Base-by-base conservation (phyloP, 2,329 filamentous ascomycete species). In the Paracoccidioides lutzii region DNA sequence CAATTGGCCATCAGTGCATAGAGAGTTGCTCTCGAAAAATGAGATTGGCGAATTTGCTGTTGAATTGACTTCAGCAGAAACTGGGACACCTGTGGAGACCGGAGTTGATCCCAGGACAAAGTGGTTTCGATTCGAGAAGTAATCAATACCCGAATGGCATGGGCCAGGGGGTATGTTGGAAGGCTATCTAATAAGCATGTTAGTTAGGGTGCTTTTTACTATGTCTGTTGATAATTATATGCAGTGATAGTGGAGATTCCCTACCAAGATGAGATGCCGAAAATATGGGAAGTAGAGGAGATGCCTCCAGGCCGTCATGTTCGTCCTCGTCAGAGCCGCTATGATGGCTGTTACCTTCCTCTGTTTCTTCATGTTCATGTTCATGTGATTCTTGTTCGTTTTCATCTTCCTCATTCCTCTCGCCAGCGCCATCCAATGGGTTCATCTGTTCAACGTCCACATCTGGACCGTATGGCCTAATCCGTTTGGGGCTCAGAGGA, bases 21-120 rank as follows among this genome's bases (percentile, higher is more conserved):
- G 41, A 96, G 71, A 0, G 90, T 93, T 8, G 88, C 90, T 50
- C 87, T 81, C 35, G 86, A 90, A 69, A 95, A 91, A 71, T 95
- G 88, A 53, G 87, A 82, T 14, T 81, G 78, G 58, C 85, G 83
- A 60, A 96, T 90, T 69, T 91, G 86, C 67, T 93, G 87, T 70
- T 93, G 89, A 76, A 96, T 93, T 2, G 91, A 91, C 75, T 96
- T 96, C 67, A 96, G 81, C 40, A 97, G 79, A 68, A 97, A 97
- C 67, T 95, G 90, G 14, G 90, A 95, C 56, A 97, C 85, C 68
- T 97, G 91, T 3, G 91, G 91, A n/a, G 90, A 95, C 60, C 90
- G 83, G 59, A 97, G 77, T 69, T 97, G 91, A 61, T 97, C 91
- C 90, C 90, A 97, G 14, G 89, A 85, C 52, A 97, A 75, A 0